Percentiles rank a stretch among this genome's conserved stretches.
Evolutionary conservation across 768 basidiomycete genomes (phyloP).

Genomic region (Kwoniella dendrophila): DNA sequence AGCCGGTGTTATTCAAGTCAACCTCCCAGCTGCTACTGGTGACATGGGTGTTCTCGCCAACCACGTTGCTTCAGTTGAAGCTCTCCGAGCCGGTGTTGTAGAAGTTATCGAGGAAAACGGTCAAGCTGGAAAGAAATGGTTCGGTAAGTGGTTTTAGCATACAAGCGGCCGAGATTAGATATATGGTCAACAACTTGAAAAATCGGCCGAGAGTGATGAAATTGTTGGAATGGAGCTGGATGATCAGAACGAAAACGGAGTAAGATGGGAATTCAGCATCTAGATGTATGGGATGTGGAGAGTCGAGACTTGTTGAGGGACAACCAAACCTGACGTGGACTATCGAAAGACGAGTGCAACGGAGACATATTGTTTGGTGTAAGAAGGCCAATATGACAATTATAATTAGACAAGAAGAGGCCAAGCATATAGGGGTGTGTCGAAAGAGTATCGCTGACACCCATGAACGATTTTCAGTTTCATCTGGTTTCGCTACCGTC

Average conservation of each 20-base stretch:
- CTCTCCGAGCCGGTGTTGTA: constrained; percentile 88
- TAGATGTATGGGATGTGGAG: no score
- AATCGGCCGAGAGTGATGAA: neutral
- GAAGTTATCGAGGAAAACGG: constrained; percentile 82
- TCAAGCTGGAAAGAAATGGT: constrained; percentile 87
- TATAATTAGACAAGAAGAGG: no score
- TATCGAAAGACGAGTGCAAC: no score
- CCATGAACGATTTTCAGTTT: constrained; percentile 64
- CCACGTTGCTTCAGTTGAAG: constrained; percentile 96
- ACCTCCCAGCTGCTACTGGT: constrained; percentile 87
- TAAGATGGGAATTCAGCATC: no score
- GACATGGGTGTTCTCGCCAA: constrained; percentile 99
- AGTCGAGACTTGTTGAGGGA: no score
- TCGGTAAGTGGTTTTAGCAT: constrained; percentile 66
- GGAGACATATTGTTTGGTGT: no score
- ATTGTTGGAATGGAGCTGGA: neutral
- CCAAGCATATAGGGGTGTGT: no score
- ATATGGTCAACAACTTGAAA: neutral
- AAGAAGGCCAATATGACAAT: no score
- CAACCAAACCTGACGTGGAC: no score
- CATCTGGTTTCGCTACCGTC: constrained; percentile 94
- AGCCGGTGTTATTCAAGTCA: constrained; percentile 91
- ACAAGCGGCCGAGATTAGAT: neutral
- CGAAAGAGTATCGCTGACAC: neutral
- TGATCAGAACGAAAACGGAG: no score